Evolutionary conservation across 228 moss, liverwort and hornwort species (phyloP).

Genomic region (Sphagnum magellanicum): DNA sequence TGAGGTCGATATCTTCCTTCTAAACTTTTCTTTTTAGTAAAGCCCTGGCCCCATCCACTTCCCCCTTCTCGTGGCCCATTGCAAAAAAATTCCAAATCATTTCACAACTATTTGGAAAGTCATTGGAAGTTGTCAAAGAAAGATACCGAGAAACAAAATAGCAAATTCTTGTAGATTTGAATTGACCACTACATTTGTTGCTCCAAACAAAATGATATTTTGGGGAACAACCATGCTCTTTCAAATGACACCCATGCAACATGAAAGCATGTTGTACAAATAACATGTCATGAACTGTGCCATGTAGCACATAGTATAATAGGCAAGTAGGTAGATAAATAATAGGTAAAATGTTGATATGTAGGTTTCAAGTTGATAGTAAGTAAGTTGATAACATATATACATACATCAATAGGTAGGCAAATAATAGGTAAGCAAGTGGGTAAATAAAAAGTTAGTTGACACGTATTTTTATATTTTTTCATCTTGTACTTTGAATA

Average conservation of each 20-base stretch:
- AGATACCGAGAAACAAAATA: background rate
- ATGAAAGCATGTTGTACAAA: background rate
- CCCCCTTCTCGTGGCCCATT: conserved; percentile 6
- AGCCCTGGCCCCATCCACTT: conserved; percentile 7
- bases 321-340: too few relatives aligned
- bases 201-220: conserved; percentile 2
- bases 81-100: conserved; percentile 5
- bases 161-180: background rate
- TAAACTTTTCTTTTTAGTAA: background rate
- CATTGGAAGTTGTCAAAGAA: background rate
- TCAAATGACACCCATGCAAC: background rate
- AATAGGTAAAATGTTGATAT: too few relatives aligned
- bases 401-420: too few relatives aligned
- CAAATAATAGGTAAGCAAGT: too few relatives aligned
- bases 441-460: too few relatives aligned
- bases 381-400: too few relatives aligned
- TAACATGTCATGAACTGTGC: background rate
- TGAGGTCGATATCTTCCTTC: background rate
- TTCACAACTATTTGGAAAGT: background rate
- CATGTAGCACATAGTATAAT: conserved; percentile 3
- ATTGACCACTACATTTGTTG: conserved; percentile 5
- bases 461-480: too few relatives aligned
- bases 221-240: background rate
- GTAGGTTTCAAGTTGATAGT: too few relatives aligned
- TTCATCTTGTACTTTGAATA: too few relatives aligned